Conservation (phyloP, 768 basidiomycete species). For the Sarcodon sp. region DNA sequence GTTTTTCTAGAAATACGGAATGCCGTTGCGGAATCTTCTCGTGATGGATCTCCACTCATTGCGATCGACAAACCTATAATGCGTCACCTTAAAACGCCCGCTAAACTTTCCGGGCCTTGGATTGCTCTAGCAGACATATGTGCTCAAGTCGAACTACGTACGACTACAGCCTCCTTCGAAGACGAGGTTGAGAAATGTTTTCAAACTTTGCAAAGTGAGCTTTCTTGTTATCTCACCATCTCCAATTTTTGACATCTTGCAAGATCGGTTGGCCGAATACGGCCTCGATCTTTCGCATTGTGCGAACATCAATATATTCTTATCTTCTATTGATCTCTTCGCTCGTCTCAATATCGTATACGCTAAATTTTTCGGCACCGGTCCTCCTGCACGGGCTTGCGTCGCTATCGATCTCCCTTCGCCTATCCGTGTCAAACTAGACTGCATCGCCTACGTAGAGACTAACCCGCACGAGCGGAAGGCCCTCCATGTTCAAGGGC, state of each 20-base stretch:
- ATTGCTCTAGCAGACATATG: constrained; percentile 40
- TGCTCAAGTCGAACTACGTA: too few relatives aligned
- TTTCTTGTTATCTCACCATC: neutral
- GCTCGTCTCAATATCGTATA: constrained; percentile 68
- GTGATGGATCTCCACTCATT: neutral
- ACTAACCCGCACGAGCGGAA: constrained; percentile 32
- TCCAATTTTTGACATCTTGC: constrained; percentile 1
- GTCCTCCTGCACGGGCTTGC: constrained; percentile 92
- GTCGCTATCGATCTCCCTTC: constrained; percentile 64
- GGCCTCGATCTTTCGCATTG: constrained; percentile 43
- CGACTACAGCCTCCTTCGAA: constrained; percentile 28
- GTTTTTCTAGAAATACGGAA: constrained; percentile 13
- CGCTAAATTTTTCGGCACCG: constrained; percentile 71
- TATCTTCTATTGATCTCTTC: constrained; percentile 78
- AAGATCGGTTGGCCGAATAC: constrained; percentile 40
- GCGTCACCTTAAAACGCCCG: too few relatives aligned
- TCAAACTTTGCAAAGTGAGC: constrained; percentile 35
- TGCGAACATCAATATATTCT: constrained; percentile 68
- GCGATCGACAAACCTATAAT: neutral
- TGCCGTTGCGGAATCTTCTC: neutral
- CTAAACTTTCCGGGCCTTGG: constrained; percentile 37
- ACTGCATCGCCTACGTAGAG: constrained; percentile 63
- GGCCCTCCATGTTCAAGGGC: constrained; percentile 85
- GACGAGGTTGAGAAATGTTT: constrained; percentile 70
- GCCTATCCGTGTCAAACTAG: constrained; percentile 48